Conservation (phyloP, 116 monocot genomes). For the Posidonia oceanica region DNA sequence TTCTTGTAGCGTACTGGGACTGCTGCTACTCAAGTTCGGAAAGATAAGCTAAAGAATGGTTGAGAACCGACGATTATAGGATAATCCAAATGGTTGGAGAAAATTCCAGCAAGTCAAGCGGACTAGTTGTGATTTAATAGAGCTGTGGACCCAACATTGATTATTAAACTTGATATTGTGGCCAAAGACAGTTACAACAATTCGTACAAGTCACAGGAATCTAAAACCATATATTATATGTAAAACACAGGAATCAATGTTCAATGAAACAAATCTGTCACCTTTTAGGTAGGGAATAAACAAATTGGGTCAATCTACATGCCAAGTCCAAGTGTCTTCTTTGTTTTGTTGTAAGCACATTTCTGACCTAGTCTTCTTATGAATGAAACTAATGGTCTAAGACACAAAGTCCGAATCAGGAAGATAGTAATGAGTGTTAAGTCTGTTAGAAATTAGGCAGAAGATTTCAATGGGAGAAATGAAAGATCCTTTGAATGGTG, state of each 20-base stretch:
- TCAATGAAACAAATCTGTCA: slow-evolving; percentile 3
- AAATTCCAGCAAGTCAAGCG: background rate
- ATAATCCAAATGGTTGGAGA: background rate
- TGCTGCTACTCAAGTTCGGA: background rate
- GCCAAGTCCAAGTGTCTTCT: background rate
- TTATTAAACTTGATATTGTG: background rate
- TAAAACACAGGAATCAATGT: background rate
- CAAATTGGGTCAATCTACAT: slow-evolving; percentile 2
- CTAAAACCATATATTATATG: background rate
- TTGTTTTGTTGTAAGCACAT: background rate
- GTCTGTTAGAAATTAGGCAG: slow-evolving; percentile 3
- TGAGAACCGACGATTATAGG: background rate
- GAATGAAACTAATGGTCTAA: background rate
- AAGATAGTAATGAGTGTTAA: slow-evolving; percentile 6
- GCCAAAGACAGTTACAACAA: background rate
- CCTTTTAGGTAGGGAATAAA: slow-evolving; percentile 1
- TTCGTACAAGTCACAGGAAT: slow-evolving; percentile 3
- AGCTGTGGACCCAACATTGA: slow-evolving; percentile 1
- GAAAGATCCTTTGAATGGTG: background rate
- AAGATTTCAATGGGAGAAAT: background rate
- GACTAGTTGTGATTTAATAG: background rate
- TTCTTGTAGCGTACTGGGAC: background rate
- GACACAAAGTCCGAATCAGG: background rate
- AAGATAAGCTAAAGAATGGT: background rate
- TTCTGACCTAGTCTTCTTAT: background rate